These are phyloP conservation scores for Luffa acutangula DNA, from an alignment of 306 rosid species.

Conservation along the genomic window DNA sequence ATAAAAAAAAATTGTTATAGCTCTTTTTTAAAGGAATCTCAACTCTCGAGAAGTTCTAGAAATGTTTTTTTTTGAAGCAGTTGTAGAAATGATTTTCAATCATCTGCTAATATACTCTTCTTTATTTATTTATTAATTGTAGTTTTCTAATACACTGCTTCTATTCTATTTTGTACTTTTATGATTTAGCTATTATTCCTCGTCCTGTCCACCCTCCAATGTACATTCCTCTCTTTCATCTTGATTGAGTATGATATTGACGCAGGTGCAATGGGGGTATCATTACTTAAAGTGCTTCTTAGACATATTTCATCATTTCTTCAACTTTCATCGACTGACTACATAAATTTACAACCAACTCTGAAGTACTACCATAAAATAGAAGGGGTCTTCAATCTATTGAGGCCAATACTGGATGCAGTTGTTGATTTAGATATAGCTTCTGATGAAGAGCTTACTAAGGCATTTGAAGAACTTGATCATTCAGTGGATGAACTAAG, in stretches of 20 bases:
- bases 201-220: neutral
- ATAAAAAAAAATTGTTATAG: neutral
- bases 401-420: conserved; percentile 71
- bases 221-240: neutral
- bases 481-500: conserved; percentile 57
- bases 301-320: conserved; percentile 63
- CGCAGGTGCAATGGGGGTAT: conserved; percentile 87
- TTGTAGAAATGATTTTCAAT: neutral
- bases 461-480: conserved; percentile 54
- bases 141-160: neutral
- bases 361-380: conserved; percentile 57
- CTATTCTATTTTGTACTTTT: neutral
- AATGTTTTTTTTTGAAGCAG: neutral
- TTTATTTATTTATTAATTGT: neutral
- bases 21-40: neutral
- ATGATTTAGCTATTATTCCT: neutral
- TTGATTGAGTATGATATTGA: conserved; percentile 15
- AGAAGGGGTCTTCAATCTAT: conserved; percentile 67
- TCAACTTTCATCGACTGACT: conserved; percentile 50
- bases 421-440: conserved; percentile 54
- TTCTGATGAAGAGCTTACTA: conserved; percentile 50
- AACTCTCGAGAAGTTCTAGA: neutral
- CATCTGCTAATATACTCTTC: neutral
- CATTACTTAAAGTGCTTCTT: conserved; percentile 53
- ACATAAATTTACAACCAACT: conserved; percentile 48